Conservation (phyloP, 495 filamentous ascomycete genomes). For the Xylaria flabelliformis region DNA sequence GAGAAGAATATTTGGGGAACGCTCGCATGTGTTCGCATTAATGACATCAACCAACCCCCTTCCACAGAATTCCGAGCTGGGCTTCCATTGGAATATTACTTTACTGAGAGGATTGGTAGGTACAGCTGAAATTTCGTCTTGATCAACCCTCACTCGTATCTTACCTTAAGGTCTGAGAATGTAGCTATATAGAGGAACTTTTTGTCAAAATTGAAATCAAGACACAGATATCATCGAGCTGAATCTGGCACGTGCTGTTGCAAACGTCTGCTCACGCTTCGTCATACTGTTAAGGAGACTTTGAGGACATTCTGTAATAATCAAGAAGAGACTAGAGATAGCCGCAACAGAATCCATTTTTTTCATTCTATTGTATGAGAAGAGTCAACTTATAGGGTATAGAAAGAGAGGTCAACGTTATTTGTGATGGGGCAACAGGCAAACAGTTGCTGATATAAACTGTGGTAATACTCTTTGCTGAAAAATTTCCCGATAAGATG, state of each 20-base stretch:
- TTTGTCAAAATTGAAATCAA: not conserved
- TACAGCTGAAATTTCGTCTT: too few species aligned
- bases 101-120: too few species aligned
- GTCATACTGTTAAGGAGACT: too few species aligned
- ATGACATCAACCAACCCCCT: constrained; percentile 38
- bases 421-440: not conserved
- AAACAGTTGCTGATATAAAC: not conserved
- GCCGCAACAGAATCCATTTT: too few species aligned
- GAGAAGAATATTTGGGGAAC: constrained; percentile 30
- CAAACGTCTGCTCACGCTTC: not conserved
- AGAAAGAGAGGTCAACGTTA: too few species aligned
- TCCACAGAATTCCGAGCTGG: constrained; percentile 30
- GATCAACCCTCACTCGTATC: not conserved
- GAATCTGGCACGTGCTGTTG: not conserved
- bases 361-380: too few species aligned
- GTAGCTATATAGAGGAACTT: not conserved
- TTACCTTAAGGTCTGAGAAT: not conserved
- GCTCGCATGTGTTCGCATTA: constrained; percentile 39
- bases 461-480: not conserved
- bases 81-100: not conserved
- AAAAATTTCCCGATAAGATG: not conserved
- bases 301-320: too few species aligned
- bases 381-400: too few species aligned
- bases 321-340: too few species aligned
- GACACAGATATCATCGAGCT: constrained; percentile 4